Base-by-base conservation (phyloP, 106 monocot genomes). In the Vanilla planifolia region DNA sequence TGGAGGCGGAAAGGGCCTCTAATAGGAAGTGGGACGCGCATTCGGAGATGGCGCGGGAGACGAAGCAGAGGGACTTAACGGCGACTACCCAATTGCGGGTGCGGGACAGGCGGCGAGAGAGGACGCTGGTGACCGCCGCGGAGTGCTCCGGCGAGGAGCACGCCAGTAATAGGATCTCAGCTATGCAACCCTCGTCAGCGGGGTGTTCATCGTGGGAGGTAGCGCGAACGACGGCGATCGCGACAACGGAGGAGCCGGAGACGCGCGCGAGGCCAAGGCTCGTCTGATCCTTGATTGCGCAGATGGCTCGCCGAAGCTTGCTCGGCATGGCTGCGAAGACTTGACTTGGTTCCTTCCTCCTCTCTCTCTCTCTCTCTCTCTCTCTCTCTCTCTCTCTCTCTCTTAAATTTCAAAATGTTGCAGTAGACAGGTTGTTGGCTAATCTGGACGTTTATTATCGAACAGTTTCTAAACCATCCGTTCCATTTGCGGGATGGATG, bases 41-140 rank as follows among this genome's bases (percentile, higher is more conserved):
- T 3, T 76, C 65, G 13, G 47, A 35, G 40, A 80, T 66, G 1
- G 59, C 55, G 42, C 59, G 42, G 66, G 56, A 67, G 40, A 66
- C 52, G 51, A 89, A 51, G 35, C 27, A 36, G 23, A 85, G 80
- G 75, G 69, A 72, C 53, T 89, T 89, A 44, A 89, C 72, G 48
- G 89, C 89, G 47, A 89, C 85, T 21, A 85, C 47, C 84, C 84
- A 89, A 48, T 53, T 70, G 19, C 56, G 46, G 15, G 89, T 89
- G 14, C 75, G 63, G 22, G 80, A 53, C 50, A 81, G 69, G 13
- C 89, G 84, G 58, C 84, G 84, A 28, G 47, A 44, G 55, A 81
- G 55, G 60, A 68, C 34, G 1, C 43, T 60, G 51, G 79, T 71
- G 29, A 55, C 33, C 27, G 64, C 62, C 22, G 75, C 62, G 24